Conservation (phyloP, 495 filamentous ascomycete genomes). For the Trichocladium antarcticum region DNA sequence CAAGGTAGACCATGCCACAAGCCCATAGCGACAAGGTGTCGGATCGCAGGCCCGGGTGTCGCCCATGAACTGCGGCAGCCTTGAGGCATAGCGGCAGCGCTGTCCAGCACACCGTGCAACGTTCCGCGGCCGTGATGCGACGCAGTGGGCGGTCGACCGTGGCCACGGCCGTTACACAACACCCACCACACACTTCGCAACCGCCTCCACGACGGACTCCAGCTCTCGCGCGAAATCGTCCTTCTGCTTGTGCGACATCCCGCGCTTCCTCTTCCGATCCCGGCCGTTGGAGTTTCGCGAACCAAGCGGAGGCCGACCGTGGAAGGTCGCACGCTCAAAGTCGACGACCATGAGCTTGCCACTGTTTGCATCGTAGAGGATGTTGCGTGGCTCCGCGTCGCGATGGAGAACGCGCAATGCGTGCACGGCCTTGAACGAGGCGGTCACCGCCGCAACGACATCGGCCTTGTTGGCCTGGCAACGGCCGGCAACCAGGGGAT, state of each 20-base stretch:
- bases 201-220: not conserved
- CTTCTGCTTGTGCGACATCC: not conserved
- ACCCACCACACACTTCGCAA: not conserved
- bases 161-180: too few species aligned
- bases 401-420: not conserved
- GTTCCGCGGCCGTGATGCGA: too few species aligned
- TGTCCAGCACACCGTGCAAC: too few species aligned
- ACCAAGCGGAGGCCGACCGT: not conserved
- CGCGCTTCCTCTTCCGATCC: constrained; percentile 3
- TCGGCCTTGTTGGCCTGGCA: not conserved
- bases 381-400: constrained; percentile 2
- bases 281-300: not conserved
- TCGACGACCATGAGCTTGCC: not conserved
- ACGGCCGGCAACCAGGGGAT: constrained; percentile 10
- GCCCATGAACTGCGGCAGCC: too few species aligned
- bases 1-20: too few species aligned
- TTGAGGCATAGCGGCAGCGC: too few species aligned
- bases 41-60: too few species aligned
- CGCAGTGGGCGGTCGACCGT: too few species aligned
- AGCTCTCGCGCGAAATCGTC: not conserved
- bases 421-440: not conserved
- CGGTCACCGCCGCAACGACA: not conserved
- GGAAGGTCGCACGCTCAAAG: constrained; percentile 1
- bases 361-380: constrained; percentile 1
- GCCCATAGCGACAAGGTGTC: too few species aligned